phyloP scores from a whole-genome alignment of 2,329 filamentous ascomycete species.

The Fusarium guadeloupense region DNA sequence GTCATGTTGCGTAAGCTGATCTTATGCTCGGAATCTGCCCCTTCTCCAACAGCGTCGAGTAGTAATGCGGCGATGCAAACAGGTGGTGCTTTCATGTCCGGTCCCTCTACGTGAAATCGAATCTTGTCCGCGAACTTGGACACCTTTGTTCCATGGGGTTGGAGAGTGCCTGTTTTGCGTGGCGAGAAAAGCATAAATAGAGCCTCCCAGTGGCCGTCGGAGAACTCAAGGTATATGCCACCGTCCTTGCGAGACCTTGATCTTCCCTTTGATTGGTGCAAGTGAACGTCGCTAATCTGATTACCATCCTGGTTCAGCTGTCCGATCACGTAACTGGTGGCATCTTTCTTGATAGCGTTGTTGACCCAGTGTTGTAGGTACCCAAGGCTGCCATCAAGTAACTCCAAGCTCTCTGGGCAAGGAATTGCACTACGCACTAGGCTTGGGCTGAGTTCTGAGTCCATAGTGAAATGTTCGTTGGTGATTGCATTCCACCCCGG shows the following conservation, averaged over 20 bases:
- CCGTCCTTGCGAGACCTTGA: constrained; percentile 16
- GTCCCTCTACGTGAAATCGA: too few species aligned
- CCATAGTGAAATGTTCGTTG: too few species aligned
- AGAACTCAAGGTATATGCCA: constrained; percentile 15
- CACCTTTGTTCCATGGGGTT: not conserved
- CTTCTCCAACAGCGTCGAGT: not conserved
- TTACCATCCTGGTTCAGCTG: not conserved
- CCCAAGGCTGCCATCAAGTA: not conserved
- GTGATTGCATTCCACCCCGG: not conserved
- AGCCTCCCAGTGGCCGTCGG: constrained; percentile 15
- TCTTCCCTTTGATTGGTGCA: not conserved
- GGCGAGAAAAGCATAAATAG: constrained; percentile 22
- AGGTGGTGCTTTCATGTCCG: not conserved
- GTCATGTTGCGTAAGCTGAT: not conserved
- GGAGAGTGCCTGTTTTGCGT: too few species aligned
- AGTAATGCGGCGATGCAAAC: not conserved
- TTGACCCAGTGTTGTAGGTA: not conserved
- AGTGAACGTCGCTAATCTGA: not conserved
- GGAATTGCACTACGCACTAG: too few species aligned
- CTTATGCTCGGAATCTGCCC: not conserved
- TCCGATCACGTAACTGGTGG: not conserved
- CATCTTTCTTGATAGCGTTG: not conserved
- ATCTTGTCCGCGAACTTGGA: not conserved
- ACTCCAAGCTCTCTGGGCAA: too few species aligned
- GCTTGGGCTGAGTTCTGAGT: too few species aligned